Base-by-base conservation (phyloP, 2,329 filamentous ascomycete genomes). In the Aspergillus luchuensis region DNA sequence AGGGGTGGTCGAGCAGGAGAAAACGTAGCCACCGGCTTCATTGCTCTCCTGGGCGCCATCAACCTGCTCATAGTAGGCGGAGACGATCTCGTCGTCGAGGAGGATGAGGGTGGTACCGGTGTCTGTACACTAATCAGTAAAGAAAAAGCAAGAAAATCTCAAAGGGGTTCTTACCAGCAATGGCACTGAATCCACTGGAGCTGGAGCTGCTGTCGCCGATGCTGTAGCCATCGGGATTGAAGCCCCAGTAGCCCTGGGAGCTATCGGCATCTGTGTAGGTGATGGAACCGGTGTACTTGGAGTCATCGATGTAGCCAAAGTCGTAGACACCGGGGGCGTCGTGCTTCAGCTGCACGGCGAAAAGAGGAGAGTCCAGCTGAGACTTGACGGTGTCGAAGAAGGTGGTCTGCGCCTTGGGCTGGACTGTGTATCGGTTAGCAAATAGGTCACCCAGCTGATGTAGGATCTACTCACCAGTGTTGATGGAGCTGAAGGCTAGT, bases 91-190 rank as follows among this genome's bases (percentile, higher is more conserved):
- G 58, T 81, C 71, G 25, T 85, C 84, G 17, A 88, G 74, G 64
- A 89, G 80, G 58, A 90, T 75, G 30, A 91, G 84, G 1, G 87
- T 88, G 58, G 89, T 91, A 57, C 89, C 89, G 2, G 89, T 91
- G 77, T 91, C 89, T 69, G 8, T 30, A 15, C 30, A 19, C 3
- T 2, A 47, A 48, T 41, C 17, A 33, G 17, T 11, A 28, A 36
- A 19, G n/a, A 53, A 19, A 11, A 6, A 19, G 23, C 15, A 3
- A 30, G 38, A 28, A 2, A 8, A 28, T 28, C 25, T 2, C 19
- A 7, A 15, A 21, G 25, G 5, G 28, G 19, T 15, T 65, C 66
- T 51, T 62, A 74, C 72, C 73, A 60, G 86, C 85, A 72, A 91
- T 90, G 66, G 81, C 83, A 45, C 72, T 66, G 72, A 86, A 81